Conservation (phyloP, 2,329 filamentous ascomycete genomes). For the Fusarium sororula region DNA sequence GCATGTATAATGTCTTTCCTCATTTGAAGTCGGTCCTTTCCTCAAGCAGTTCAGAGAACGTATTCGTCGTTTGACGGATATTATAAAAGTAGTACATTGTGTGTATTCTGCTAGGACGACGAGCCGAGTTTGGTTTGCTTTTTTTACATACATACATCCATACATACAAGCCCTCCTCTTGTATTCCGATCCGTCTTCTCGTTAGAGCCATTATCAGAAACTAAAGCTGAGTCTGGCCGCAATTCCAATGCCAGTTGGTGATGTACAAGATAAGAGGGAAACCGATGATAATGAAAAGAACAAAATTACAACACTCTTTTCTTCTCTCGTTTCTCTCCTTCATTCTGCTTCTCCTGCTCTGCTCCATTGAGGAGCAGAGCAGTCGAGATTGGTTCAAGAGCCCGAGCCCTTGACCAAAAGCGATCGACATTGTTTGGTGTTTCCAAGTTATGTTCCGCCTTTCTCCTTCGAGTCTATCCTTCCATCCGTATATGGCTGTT, state of each 20-base stretch:
- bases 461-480: constrained; percentile 33
- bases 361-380: constrained; percentile 9
- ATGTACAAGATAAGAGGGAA: constrained; percentile 41
- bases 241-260: constrained; percentile 40
- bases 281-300: constrained; percentile 18
- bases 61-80: background rate
- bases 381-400: constrained; percentile 24
- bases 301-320: constrained; percentile 37
- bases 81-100: constrained; percentile 36
- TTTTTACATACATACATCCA: constrained; percentile 27
- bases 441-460: constrained; percentile 24
- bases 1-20: background rate
- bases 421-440: constrained; percentile 28
- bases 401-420: constrained; percentile 18
- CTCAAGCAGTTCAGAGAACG: background rate
- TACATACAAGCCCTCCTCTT: constrained; percentile 39
- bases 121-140: constrained; percentile 42
- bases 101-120: constrained; percentile 41
- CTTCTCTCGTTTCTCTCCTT: constrained; percentile 23
- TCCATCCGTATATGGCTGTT: constrained; percentile 17
- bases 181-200: constrained; percentile 26
- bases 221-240: constrained; percentile 33
- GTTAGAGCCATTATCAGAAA: constrained; percentile 28
- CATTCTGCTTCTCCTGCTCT: background rate
- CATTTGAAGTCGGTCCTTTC: background rate